Conservation (phyloP, 148 eudicot species). For the Chenopodium album region DNA sequence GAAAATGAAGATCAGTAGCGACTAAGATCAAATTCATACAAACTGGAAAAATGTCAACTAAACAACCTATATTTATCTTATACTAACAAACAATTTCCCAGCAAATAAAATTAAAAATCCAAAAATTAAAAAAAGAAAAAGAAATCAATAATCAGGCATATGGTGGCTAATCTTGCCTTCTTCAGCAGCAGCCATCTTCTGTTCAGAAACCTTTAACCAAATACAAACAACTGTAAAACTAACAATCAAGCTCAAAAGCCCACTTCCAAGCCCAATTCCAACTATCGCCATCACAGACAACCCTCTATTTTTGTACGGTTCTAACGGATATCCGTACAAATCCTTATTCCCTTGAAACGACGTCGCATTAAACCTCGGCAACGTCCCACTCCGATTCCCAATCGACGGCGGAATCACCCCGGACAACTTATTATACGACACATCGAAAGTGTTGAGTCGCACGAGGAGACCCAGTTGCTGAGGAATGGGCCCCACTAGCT, state of each 20-base stretch:
- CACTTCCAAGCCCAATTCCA: constrained; percentile 73
- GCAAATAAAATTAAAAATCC: neutral
- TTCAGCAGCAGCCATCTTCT: constrained; percentile 38
- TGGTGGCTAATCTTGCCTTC: constrained; percentile 56
- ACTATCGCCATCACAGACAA: constrained; percentile 59
- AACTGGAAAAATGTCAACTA: neutral
- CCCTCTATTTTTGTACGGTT: constrained; percentile 45
- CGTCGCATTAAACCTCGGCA: constrained; percentile 54
- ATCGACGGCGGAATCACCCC: constrained; percentile 52
- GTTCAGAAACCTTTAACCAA: constrained; percentile 64
- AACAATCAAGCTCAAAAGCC: constrained; percentile 58
- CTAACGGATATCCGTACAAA: constrained; percentile 61
- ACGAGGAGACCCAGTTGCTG: constrained; percentile 43
- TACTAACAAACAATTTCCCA: neutral
- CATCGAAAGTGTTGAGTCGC: constrained; percentile 46
- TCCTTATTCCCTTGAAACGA: constrained; percentile 59
- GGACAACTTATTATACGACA: constrained; percentile 39
- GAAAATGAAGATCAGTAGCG: neutral
- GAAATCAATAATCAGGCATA: constrained; percentile 64
- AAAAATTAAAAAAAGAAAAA: neutral
- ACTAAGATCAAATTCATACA: neutral
- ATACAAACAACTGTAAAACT: constrained; percentile 67
- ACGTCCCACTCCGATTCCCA: constrained; percentile 44
- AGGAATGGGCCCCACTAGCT: constrained; percentile 44
- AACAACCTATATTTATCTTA: neutral